Evolutionary conservation across 2,329 filamentous ascomycete species (phyloP).

Genomic region (Paraconiothyrium brasiliense): DNA sequence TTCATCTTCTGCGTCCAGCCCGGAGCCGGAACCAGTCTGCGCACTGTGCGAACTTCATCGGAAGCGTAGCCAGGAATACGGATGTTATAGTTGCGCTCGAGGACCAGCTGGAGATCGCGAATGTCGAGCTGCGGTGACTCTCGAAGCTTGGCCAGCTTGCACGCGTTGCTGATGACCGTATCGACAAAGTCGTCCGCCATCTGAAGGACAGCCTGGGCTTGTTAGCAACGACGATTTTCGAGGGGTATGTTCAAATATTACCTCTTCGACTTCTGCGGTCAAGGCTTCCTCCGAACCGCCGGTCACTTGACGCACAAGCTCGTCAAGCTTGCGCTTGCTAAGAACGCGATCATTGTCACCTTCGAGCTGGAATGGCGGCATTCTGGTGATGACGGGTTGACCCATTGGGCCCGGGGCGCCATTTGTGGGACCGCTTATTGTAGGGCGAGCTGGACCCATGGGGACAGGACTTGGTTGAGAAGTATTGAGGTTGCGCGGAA

Average conservation of each 20-base stretch:
- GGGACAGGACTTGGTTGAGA: conserved; percentile 77
- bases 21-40: conserved; percentile 87
- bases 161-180: conserved; percentile 85
- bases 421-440: conserved; percentile 79
- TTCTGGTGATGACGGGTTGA: conserved; percentile 83
- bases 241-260: conserved; percentile 54
- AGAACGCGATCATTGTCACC: conserved; percentile 91
- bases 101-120: conserved; percentile 66
- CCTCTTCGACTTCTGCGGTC: conserved; percentile 95
- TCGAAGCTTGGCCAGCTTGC: conserved; percentile 90
- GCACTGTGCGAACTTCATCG: conserved; percentile 92
- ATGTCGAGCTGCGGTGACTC: conserved; percentile 89
- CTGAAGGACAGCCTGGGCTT: conserved; percentile 77
- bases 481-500: conserved; percentile 81
- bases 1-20: conserved; percentile 98
- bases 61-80: conserved; percentile 92
- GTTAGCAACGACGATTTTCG: conserved; percentile 27
- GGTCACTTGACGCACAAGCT: conserved; percentile 92
- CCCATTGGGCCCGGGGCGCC: conserved; percentile 83
- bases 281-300: conserved; percentile 82
- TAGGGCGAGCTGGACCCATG: conserved; percentile 79
- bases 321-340: conserved; percentile 98
- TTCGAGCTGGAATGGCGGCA: conserved; percentile 86
- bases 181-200: conserved; percentile 96
- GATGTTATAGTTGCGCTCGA: conserved; percentile 74